Conservation (phyloP, 768 basidiomycete species). For the Tulasnella sp. region DNA sequence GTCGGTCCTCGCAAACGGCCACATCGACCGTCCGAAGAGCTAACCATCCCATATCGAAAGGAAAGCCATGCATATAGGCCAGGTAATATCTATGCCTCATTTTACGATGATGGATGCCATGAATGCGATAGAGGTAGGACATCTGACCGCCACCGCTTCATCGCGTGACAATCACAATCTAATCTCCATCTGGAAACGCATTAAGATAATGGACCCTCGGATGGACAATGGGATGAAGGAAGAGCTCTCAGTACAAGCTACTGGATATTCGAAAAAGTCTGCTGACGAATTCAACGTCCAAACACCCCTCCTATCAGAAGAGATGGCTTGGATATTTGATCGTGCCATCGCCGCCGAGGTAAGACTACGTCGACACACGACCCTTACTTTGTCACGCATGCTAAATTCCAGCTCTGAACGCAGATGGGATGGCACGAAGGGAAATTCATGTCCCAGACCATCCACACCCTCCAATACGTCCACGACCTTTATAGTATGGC, state of each 20-base stretch:
- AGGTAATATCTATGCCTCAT: slow-evolving; percentile 52
- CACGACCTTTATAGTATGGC: slow-evolving; percentile 49
- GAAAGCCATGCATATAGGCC: slow-evolving; percentile 51
- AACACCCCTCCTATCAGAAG: slow-evolving; percentile 54
- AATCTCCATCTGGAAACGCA: too few species aligned
- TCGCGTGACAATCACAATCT: too few species aligned
- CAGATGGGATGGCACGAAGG: slow-evolving; percentile 87
- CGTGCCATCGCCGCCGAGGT: slow-evolving; percentile 66
- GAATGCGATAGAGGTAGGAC: slow-evolving; percentile 67
- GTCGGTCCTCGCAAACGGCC: not conserved
- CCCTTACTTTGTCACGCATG: not conserved
- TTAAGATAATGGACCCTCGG: slow-evolving; percentile 87
- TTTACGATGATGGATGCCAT: slow-evolving; percentile 82
- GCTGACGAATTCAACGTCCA: slow-evolving; percentile 45
- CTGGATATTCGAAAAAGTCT: slow-evolving; percentile 23
- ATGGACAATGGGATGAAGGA: slow-evolving; percentile 67
- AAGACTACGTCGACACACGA: slow-evolving; percentile 6
- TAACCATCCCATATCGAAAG: slow-evolving; percentile 18
- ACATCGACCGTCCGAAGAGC: not conserved
- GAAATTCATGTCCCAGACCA: slow-evolving; percentile 72
- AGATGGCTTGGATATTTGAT: slow-evolving; percentile 84
- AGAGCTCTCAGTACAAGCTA: slow-evolving; percentile 27
- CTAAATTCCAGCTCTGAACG: not conserved
- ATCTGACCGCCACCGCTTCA: too few species aligned
- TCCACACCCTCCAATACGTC: slow-evolving; percentile 67